These are phyloP conservation scores for Sugiyamaella floridensis DNA, from an alignment of 805 yeast genomes.

Conservation along the genomic window DNA sequence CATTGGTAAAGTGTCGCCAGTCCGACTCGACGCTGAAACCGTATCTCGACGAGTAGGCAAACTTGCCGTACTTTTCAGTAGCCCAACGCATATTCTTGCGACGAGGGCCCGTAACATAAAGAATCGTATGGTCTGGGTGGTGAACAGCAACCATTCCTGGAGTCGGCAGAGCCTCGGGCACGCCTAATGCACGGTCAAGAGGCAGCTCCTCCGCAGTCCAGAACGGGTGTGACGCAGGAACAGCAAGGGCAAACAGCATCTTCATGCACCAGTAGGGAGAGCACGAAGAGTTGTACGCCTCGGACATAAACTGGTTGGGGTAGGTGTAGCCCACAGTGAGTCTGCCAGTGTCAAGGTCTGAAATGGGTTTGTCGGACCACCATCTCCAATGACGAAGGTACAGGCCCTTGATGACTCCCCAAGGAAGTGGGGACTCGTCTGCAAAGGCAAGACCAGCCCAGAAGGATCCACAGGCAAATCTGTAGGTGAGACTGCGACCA, in stretches of 20 bases:
- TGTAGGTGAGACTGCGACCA: constrained; percentile 24
- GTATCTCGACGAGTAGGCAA: constrained; percentile 22
- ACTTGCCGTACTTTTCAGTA: constrained; percentile 23
- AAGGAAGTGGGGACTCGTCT: constrained; percentile 12
- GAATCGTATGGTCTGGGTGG: constrained; percentile 6
- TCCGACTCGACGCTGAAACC: constrained; percentile 20
- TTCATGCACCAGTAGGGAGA: constrained; percentile 27
- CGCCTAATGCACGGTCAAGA: neutral
- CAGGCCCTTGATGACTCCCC: constrained; percentile 22
- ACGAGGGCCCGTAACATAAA: constrained; percentile 13
- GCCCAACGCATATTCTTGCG: constrained; percentile 4
- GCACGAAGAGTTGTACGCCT: constrained; percentile 21
- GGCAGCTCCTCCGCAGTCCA: constrained; percentile 19
- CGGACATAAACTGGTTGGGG: constrained; percentile 23
- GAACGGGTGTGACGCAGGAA: constrained; percentile 18
- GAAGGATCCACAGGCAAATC: constrained; percentile 22
- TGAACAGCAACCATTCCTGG: constrained; percentile 17
- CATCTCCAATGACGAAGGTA: constrained; percentile 21
- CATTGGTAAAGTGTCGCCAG: constrained; percentile 5
- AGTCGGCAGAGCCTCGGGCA: constrained; percentile 1
- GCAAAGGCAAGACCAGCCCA: constrained; percentile 24
- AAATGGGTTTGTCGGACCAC: constrained; percentile 24
- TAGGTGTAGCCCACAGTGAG: constrained; percentile 22
- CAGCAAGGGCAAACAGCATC: constrained; percentile 17
- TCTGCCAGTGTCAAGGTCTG: constrained; percentile 16